phyloP scores from a whole-genome alignment of 2,329 filamentous ascomycete genomes.

The Colletotrichum sp. region DNA sequence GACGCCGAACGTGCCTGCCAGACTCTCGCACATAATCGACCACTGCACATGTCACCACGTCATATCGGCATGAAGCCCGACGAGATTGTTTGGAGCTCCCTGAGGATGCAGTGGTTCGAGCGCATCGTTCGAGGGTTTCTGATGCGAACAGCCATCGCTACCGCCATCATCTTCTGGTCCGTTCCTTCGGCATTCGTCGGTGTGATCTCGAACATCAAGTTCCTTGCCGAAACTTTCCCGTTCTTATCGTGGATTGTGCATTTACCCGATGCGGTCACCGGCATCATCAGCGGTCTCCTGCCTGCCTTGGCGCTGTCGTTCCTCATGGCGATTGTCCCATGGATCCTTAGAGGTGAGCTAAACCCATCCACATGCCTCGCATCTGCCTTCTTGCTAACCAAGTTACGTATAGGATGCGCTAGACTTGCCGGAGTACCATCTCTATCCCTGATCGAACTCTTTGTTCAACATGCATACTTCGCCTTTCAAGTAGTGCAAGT shows the following conservation, averaged over 20 bases:
- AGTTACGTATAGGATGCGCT: constrained; percentile 61
- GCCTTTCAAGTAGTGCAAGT: constrained; percentile 83
- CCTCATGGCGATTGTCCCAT: constrained; percentile 83
- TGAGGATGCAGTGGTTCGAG: constrained; percentile 75
- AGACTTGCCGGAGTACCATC: constrained; percentile 75
- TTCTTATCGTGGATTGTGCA: constrained; percentile 78
- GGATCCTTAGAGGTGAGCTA: constrained; percentile 72
- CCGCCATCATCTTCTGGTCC: constrained; percentile 85
- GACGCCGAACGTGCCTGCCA: constrained; percentile 89
- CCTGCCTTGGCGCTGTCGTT: constrained; percentile 80
- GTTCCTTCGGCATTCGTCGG: constrained; percentile 80
- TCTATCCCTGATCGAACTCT: constrained; percentile 73
- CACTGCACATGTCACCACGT: constrained; percentile 83
- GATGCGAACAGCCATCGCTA: constrained; percentile 70
- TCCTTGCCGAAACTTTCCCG: constrained; percentile 65
- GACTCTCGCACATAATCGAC: constrained; percentile 79
- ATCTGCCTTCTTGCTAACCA: constrained; percentile 21
- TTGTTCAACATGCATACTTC: constrained; percentile 81
- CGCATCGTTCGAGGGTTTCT: constrained; percentile 71
- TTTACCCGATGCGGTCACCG: constrained; percentile 72
- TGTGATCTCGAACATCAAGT: constrained; percentile 82
- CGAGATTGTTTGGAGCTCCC: constrained; percentile 87
- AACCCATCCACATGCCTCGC: too few relatives aligned
- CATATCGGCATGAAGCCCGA: constrained; percentile 81
- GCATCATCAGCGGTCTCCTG: constrained; percentile 82